phyloP scores from a whole-genome alignment of 176 grass and related monocot species.

The Hsuehochloa calcarea region DNA sequence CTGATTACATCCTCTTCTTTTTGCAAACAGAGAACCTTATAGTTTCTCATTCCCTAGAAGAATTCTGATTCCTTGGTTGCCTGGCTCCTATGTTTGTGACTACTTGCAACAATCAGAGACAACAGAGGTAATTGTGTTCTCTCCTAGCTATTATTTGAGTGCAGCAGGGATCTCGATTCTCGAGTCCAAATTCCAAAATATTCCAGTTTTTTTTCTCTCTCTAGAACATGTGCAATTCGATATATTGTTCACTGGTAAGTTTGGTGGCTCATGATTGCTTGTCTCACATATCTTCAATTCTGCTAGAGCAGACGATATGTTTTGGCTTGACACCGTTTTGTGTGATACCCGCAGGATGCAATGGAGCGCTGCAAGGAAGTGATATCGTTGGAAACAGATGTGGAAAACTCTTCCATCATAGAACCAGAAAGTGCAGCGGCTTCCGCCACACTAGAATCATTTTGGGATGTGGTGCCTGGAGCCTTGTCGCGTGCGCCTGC shows the following conservation, averaged over 20 bases:
- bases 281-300: not conserved
- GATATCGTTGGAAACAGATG: slow-evolving; percentile 57
- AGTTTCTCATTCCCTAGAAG: slow-evolving; percentile 76
- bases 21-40: slow-evolving; percentile 59
- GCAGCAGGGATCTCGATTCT: not conserved
- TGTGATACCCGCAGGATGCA: slow-evolving; percentile 46
- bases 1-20: slow-evolving; percentile 12
- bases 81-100: slow-evolving; percentile 66
- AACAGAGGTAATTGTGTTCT: slow-evolving; percentile 47
- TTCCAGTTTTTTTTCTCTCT: not conserved
- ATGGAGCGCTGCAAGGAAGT: slow-evolving; percentile 81
- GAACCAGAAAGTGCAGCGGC: slow-evolving; percentile 53
- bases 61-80: slow-evolving; percentile 73
- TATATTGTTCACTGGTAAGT: not conserved
- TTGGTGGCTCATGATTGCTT: not conserved
- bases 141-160: slow-evolving; percentile 4
- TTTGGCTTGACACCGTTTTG: not conserved
- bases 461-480: slow-evolving; percentile 65
- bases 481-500: not conserved
- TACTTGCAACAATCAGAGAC: slow-evolving; percentile 77
- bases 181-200: not conserved
- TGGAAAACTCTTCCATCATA: slow-evolving; percentile 41
- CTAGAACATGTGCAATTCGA: not conserved
- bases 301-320: not conserved
- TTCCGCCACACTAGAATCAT: slow-evolving; percentile 46